These are phyloP conservation scores for Aleurites moluccanus DNA, from an alignment of 441 rosid genomes.

Conservation along the genomic window DNA sequence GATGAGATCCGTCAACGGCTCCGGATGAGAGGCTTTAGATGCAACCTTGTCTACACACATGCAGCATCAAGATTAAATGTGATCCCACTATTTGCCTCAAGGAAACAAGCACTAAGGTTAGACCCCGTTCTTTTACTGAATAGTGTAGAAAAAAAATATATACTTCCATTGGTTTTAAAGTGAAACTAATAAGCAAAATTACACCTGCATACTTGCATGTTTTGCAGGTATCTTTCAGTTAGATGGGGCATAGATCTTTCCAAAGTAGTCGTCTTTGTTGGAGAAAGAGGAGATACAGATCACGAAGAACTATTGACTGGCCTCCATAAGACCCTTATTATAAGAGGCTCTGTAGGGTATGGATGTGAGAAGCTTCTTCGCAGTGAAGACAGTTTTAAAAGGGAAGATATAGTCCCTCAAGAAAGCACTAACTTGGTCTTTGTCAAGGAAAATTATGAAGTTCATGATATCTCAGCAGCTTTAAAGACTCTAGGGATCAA, in stretches of 20 bases:
- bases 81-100: conserved; percentile 79
- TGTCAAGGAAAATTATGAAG: conserved; percentile 42
- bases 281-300: conserved; percentile 92
- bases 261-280: conserved; percentile 61
- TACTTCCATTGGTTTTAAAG: neutral
- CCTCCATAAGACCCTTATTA: conserved; percentile 62
- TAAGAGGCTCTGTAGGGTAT: conserved; percentile 52
- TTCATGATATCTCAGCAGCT: conserved; percentile 48
- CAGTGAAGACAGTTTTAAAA: conserved; percentile 56
- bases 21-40: conserved; percentile 85
- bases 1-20: conserved; percentile 78
- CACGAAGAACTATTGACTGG: conserved; percentile 68
- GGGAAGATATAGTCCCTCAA: conserved; percentile 52
- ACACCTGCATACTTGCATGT: conserved; percentile 19
- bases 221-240: conserved; percentile 75
- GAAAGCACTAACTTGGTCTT: conserved; percentile 52
- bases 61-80: conserved; percentile 72
- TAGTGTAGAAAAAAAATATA: neutral
- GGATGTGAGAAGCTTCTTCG: conserved; percentile 65
- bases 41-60: conserved; percentile 65
- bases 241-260: conserved; percentile 82
- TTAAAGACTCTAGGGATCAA: conserved; percentile 50
- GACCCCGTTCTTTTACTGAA: conserved; percentile 13
- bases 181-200: conserved; percentile 3
- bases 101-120: conserved; percentile 86